These are phyloP conservation scores for Linanthus parryae DNA, from an alignment of 148 eudicot genomes.

Conservation along the genomic window DNA sequence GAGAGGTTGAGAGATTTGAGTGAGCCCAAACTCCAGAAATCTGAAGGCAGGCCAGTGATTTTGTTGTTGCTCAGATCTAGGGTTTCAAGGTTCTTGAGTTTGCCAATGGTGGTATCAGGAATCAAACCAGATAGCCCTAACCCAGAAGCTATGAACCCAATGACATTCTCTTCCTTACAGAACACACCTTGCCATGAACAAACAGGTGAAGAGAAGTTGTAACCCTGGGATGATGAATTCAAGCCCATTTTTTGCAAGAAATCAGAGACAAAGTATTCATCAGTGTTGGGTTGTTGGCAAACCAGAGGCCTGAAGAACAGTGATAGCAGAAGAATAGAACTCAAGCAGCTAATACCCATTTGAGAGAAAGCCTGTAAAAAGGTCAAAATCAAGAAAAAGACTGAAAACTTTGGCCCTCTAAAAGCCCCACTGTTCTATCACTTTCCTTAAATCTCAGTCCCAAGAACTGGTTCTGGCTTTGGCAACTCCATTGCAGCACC, in stretches of 20 bases:
- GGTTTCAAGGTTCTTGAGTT: conserved; percentile 34
- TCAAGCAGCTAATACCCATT: conserved; percentile 26
- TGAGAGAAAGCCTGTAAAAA: not conserved
- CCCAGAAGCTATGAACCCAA: conserved; percentile 31
- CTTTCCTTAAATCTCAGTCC: not conserved
- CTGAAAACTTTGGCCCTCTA: not conserved
- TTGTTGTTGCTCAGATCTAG: conserved; percentile 50
- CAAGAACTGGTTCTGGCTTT: not conserved
- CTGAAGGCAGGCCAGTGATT: conserved; percentile 48
- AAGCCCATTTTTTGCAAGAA: conserved; percentile 50
- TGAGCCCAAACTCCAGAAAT: conserved; percentile 58
- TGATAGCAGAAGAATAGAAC: conserved; percentile 23
- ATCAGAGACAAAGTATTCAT: conserved; percentile 38
- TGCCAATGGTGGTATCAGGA: conserved; percentile 59
- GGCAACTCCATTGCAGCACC: not conserved
- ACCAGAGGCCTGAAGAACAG: conserved; percentile 22
- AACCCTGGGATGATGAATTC: conserved; percentile 16
- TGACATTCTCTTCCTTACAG: conserved; percentile 35
- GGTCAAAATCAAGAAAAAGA: not conserved
- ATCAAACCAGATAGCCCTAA: conserved; percentile 46
- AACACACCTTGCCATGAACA: conserved; percentile 54
- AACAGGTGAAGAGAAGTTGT: conserved; percentile 32
- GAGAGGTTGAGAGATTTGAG: conserved; percentile 44
- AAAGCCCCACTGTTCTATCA: not conserved
- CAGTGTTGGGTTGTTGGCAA: conserved; percentile 53